A percentile compares a stretch with the other conserved stretches of the same genome.
phyloP scores from a whole-genome alignment of 78 protist species.

The Dictyostelium capitatum region DNA sequence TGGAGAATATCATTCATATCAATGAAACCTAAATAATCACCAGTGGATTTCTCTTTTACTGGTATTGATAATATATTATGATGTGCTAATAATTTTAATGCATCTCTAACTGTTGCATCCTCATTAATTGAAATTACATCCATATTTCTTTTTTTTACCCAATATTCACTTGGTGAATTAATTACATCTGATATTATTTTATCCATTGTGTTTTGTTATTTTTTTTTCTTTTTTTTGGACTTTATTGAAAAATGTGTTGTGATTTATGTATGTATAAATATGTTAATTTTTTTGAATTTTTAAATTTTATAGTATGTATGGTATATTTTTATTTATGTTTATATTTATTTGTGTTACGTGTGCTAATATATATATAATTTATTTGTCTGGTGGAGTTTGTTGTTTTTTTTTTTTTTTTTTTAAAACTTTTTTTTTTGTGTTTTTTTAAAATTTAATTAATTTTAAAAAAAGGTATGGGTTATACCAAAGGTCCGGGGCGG shows the following conservation, averaged over 20 bases:
- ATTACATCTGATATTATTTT: slow-evolving; percentile 14
- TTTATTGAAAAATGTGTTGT: too few relatives aligned
- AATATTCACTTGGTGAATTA: slow-evolving; percentile 12
- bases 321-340: too few relatives aligned
- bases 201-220: neutral
- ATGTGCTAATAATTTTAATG: slow-evolving; percentile 13
- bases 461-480: too few relatives aligned
- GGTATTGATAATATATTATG: slow-evolving; percentile 53
- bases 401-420: too few relatives aligned
- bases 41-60: slow-evolving; percentile 22
- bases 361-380: too few relatives aligned
- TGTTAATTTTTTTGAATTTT: too few relatives aligned
- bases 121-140: neutral
- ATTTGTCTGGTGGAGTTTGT: neutral
- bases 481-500: too few relatives aligned
- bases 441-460: too few relatives aligned
- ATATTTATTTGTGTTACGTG: too few relatives aligned
- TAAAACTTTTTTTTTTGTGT: too few relatives aligned
- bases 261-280: too few relatives aligned
- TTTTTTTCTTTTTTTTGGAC: neutral
- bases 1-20: slow-evolving; percentile 63
- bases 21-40: slow-evolving; percentile 54
- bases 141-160: slow-evolving; percentile 19
- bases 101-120: neutral
- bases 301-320: too few relatives aligned